Base-by-base conservation (phyloP, 106 monocot species). In the Narthecium ossifragum region DNA sequence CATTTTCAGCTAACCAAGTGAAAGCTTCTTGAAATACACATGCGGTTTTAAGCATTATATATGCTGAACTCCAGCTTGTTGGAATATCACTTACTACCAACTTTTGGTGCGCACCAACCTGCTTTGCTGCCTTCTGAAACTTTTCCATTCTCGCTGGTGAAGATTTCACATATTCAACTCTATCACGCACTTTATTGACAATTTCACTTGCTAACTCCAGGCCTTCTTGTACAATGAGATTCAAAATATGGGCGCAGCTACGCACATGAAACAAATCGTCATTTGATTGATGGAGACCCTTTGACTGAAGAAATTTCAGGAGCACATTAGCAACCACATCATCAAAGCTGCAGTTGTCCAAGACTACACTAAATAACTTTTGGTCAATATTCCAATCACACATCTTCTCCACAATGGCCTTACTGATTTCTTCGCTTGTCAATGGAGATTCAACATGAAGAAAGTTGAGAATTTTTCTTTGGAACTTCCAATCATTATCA, bases 401-500 rank as follows among this genome's bases (percentile, higher is more conserved):
- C 53, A 91, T 50, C 53, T 71, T 83, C 43, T 83, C 83, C 20
- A 71, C 38, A 24, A 91, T 72, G 13, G 39, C 33, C 53, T 72
- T 77, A 31, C 61, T 55, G 17, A 77, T 72, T 46, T 79, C 72
- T 39, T 75, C 74, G 7, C 46, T 68, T 2, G 60, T 71, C 4
- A 64, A 63, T 5, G 77, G 57, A 46, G 76, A 45, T 17, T 79
- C 80, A 20, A 91, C 53, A 27, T 69, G 77, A 25, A 65, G 43
- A 47, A 91, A 83, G 25, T 63, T 80, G 30, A 91, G 70, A 36
- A 81, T 71, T 60, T 80, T 85, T 51, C 71, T 79, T 59, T 78
- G 61, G 49, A 86, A 66, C 61, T 72, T 86, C 86, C 86, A 86
- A 33, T 86, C 72, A 26, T 91, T 59, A 55, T 86, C 91, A 34